Conservation (phyloP, 2,329 filamentous ascomycete species). For the Trichoderma breve region DNA sequence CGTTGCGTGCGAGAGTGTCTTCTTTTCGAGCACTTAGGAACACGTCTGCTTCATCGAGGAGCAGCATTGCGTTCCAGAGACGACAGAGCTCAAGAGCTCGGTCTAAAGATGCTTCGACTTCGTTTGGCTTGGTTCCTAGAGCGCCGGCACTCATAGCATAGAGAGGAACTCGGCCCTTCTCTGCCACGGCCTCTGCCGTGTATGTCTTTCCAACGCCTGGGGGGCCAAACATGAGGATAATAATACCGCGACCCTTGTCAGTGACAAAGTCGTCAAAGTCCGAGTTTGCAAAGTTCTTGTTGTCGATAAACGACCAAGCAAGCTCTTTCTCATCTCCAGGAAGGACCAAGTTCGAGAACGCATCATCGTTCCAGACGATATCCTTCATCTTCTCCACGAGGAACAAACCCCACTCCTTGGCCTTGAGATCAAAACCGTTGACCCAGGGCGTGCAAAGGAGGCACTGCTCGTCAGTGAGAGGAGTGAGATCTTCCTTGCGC, state of each 20-base stretch:
- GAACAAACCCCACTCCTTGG: conserved; percentile 32
- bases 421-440: conserved; percentile 38
- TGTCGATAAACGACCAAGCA: conserved; percentile 40
- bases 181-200: conserved; percentile 41
- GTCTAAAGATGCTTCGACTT: conserved; percentile 31
- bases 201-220: conserved; percentile 49
- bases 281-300: conserved; percentile 30
- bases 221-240: conserved; percentile 45
- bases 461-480: conserved; percentile 35
- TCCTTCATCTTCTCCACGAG: conserved; percentile 20
- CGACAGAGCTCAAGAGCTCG: conserved; percentile 41
- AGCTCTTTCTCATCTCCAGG: conserved; percentile 38
- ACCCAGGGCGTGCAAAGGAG: conserved; percentile 39
- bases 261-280: conserved; percentile 31
- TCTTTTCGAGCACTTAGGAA: conserved; percentile 38
- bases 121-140: conserved; percentile 34
- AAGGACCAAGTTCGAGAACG: conserved; percentile 38
- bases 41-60: conserved; percentile 45
- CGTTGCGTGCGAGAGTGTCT: conserved; percentile 36
- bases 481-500: neutral
- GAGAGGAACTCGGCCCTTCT: conserved; percentile 28
- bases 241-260: conserved; percentile 42
- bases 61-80: conserved; percentile 44
- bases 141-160: neutral
- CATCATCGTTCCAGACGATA: conserved; percentile 37